These are phyloP conservation scores for Cinnamomum chago DNA, from an alignment of 164 flowering plant genomes.

Conservation along the genomic window DNA sequence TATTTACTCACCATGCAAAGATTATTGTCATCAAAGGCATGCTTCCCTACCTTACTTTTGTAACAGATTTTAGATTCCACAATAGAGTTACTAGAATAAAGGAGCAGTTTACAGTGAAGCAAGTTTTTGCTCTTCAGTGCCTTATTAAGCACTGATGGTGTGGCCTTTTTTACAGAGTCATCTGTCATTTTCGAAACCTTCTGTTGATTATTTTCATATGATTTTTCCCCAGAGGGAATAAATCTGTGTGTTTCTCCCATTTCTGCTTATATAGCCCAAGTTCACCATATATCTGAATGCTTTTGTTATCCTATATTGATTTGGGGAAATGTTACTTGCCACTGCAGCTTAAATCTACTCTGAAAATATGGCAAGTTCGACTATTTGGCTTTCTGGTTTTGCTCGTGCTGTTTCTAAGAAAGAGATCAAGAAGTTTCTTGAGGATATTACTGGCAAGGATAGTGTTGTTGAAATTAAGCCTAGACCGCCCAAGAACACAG, in stretches of 20 bases:
- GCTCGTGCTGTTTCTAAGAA: slow-evolving; percentile 34
- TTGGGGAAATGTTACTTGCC: not conserved
- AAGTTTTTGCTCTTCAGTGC: not conserved
- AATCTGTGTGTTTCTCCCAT: too few species aligned
- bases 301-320: not conserved
- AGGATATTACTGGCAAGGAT: slow-evolving; percentile 43
- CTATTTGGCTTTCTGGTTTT: slow-evolving; percentile 54
- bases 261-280: too few species aligned
- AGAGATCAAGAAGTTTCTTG: slow-evolving; percentile 41
- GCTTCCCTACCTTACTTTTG: not conserved
- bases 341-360: too few species aligned
- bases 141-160: not conserved
- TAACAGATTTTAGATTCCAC: not conserved
- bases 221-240: not conserved
- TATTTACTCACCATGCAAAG: not conserved
- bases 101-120: not conserved
- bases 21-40: not conserved
- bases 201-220: not conserved
- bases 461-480: slow-evolving; percentile 48
- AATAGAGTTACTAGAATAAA: too few species aligned
- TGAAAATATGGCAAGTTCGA: slow-evolving; percentile 18
- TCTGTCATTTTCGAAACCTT: not conserved
- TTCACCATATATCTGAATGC: not conserved
- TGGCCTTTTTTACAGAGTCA: not conserved
- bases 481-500: slow-evolving; percentile 21